Evolutionary conservation across 2,329 filamentous ascomycete species (phyloP).

Genomic region (Neonectria sp.): DNA sequence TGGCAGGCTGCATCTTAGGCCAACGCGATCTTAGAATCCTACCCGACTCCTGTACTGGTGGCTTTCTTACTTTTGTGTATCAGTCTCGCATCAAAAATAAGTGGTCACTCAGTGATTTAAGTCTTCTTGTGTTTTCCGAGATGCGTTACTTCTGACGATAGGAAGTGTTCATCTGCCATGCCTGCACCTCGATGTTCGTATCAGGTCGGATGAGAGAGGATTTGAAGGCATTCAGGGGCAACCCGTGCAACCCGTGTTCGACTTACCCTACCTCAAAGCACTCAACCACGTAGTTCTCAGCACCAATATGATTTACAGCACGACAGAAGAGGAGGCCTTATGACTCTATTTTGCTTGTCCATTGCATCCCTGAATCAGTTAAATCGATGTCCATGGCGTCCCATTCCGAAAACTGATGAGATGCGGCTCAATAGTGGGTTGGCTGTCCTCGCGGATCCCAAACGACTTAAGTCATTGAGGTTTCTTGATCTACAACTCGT

Average conservation of each 20-base stretch:
- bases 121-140: too few species aligned
- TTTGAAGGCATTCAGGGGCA: neutral
- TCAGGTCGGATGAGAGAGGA: too few species aligned
- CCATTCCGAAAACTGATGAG: neutral
- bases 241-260: conserved; percentile 4
- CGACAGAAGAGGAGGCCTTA: neutral
- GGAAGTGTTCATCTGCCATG: too few species aligned
- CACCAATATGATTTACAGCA: conserved; percentile 18
- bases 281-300: conserved; percentile 31
- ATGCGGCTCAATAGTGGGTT: conserved; percentile 15
- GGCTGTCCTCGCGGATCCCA: conserved; percentile 13
- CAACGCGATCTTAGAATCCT: conserved; percentile 2
- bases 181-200: conserved; percentile 27
- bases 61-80: conserved; percentile 30
- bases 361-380: conserved; percentile 20
- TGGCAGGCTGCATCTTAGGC: conserved; percentile 6
- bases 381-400: conserved; percentile 23
- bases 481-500: conserved; percentile 22
- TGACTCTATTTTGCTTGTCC: conserved; percentile 20
- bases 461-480: neutral
- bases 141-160: too few species aligned
- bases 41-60: conserved; percentile 6
- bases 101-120: too few species aligned
- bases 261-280: conserved; percentile 22
- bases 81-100: conserved; percentile 1